phyloP scores from a whole-genome alignment of 306 rosid species.

The Corylus americana region DNA sequence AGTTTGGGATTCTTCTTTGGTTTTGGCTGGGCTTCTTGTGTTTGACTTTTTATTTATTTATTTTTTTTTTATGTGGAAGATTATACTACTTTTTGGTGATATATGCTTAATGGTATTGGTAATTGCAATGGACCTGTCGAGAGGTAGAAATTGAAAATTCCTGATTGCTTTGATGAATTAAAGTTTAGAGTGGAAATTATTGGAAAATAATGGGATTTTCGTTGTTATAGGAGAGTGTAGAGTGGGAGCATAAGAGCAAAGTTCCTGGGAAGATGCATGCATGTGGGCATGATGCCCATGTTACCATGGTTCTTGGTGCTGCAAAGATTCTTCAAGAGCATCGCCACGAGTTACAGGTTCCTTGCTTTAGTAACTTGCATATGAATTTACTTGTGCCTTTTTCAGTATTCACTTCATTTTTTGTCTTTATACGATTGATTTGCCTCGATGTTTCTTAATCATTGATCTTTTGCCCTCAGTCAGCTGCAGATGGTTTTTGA shows the following conservation, averaged over 20 bases:
- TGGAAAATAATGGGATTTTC: neutral
- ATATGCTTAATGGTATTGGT: neutral
- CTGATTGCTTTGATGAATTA: neutral
- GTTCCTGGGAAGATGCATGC: slow-evolving; percentile 93
- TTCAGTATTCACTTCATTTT: neutral
- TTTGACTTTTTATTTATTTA: neutral
- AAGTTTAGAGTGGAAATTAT: neutral
- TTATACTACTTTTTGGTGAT: neutral
- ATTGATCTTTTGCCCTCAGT: neutral
- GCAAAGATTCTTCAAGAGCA: slow-evolving; percentile 72
- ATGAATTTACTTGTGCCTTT: neutral
- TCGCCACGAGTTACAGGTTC: slow-evolving; percentile 49
- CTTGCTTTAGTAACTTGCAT: neutral
- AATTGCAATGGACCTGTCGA: neutral
- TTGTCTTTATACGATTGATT: neutral
- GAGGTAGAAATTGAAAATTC: neutral
- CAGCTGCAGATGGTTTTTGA: neutral
- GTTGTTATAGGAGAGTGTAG: slow-evolving; percentile 61
- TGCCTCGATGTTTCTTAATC: neutral
- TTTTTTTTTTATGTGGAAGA: neutral
- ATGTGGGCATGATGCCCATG: slow-evolving; percentile 96
- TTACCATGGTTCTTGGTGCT: slow-evolving; percentile 95
- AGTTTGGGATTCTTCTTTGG: neutral
- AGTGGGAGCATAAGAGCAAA: slow-evolving; percentile 92
- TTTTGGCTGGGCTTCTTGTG: neutral